A percentile compares a stretch with the other conserved stretches of the same genome.
Conservation (phyloP, 306 rosid genomes). For the Corylus heterophylla region DNA sequence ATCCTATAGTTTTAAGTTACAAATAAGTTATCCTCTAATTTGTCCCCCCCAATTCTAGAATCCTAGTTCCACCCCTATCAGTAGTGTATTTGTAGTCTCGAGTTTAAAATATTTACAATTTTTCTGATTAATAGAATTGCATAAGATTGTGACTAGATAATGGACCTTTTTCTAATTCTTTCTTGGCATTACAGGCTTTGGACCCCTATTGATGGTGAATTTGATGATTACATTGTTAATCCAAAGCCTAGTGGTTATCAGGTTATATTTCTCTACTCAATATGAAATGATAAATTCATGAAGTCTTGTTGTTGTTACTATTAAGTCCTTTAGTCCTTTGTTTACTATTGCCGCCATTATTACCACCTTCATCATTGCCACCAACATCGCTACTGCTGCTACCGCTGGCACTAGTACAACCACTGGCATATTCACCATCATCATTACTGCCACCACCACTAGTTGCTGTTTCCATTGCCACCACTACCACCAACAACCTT, state of each 20-base stretch:
- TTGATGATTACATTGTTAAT: slow-evolving; percentile 94
- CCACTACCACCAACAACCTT: too few species aligned
- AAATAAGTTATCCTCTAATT: not conserved
- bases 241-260: slow-evolving; percentile 99
- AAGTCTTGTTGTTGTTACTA: not conserved
- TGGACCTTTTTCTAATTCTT: slow-evolving; percentile 16
- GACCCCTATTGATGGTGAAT: slow-evolving; percentile 94
- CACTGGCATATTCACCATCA: not conserved
- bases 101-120: not conserved
- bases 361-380: not conserved
- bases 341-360: not conserved
- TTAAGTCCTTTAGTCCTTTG: not conserved
- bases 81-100: not conserved
- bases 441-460: too few species aligned
- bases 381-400: not conserved
- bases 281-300: not conserved
- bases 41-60: not conserved
- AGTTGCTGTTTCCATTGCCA: too few species aligned
- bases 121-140: not conserved
- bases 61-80: not conserved
- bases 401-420: not conserved
- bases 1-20: not conserved
- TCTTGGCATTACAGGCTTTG: slow-evolving; percentile 57
- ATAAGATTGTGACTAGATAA: not conserved
- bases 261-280: slow-evolving; percentile 48